These are phyloP conservation scores for Botryotinia narcissicola DNA, from an alignment of 2,329 filamentous ascomycete genomes.

Conservation along the genomic window DNA sequence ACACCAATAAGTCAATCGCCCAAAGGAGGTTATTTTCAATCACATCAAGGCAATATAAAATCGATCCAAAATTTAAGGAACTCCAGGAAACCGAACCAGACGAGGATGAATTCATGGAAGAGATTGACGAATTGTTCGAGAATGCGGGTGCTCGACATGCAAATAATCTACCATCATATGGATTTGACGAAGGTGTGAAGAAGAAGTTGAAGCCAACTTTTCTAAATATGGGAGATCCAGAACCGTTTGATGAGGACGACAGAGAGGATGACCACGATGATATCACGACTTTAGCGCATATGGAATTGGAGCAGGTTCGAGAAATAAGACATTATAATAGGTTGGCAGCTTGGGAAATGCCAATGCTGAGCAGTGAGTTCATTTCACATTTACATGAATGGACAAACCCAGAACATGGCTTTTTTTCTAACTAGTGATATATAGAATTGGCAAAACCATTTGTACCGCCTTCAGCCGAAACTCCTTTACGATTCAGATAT, in stretches of 20 bases:
- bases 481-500: slow-evolving; percentile 89
- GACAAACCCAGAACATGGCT: not conserved
- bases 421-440: slow-evolving; percentile 27
- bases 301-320: slow-evolving; percentile 81
- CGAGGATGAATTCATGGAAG: slow-evolving; percentile 18
- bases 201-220: slow-evolving; percentile 37
- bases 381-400: slow-evolving; percentile 4
- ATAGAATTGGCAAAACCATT: slow-evolving; percentile 83
- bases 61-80: slow-evolving; percentile 22
- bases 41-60: slow-evolving; percentile 26
- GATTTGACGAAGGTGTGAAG: slow-evolving; percentile 17
- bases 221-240: slow-evolving; percentile 37
- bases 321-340: slow-evolving; percentile 87
- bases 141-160: slow-evolving; percentile 2
- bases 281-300: slow-evolving; percentile 78
- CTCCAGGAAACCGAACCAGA: slow-evolving; percentile 16
- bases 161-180: slow-evolving; percentile 12
- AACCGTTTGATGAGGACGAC: slow-evolving; percentile 35
- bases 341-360: slow-evolving; percentile 93
- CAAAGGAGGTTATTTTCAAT: slow-evolving; percentile 30
- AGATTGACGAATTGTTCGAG: slow-evolving; percentile 19
- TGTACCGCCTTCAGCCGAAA: slow-evolving; percentile 60
- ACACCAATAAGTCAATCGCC: slow-evolving; percentile 28
- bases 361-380: slow-evolving; percentile 75
- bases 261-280: slow-evolving; percentile 73